Evolutionary conservation across 2,329 filamentous ascomycete species (phyloP).

Genomic region (Sporothrix humicola): DNA sequence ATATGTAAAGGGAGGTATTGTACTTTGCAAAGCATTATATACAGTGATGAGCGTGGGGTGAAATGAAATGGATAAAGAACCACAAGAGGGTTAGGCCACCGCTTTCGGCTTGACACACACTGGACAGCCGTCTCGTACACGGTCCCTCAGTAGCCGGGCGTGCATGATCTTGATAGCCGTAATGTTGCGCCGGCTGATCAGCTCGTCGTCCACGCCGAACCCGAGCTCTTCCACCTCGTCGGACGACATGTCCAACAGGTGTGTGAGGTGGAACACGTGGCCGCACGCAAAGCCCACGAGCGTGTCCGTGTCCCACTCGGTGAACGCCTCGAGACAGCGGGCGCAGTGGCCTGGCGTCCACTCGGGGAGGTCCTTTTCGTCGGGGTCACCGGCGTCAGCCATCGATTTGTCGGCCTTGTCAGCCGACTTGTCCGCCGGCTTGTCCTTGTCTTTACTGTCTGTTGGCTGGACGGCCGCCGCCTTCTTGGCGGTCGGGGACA

Average conservation of each 20-base stretch:
- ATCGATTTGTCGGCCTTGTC: neutral
- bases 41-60: neutral
- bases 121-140: constrained; percentile 69
- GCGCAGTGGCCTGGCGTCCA: constrained; percentile 64
- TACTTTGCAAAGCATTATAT: constrained; percentile 1
- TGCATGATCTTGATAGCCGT: constrained; percentile 88
- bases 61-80: neutral
- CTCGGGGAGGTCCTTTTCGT: constrained; percentile 35
- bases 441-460: constrained; percentile 17
- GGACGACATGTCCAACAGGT: constrained; percentile 64
- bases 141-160: constrained; percentile 76
- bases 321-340: constrained; percentile 61
- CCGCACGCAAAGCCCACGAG: constrained; percentile 82
- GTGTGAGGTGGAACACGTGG: constrained; percentile 78
- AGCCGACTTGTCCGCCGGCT: constrained; percentile 41
- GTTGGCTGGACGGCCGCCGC: neutral
- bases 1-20: neutral
- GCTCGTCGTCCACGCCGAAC: constrained; percentile 51
- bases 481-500: constrained; percentile 43
- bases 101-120: constrained; percentile 50
- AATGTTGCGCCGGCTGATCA: constrained; percentile 60
- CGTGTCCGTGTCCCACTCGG: constrained; percentile 69
- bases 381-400: neutral
- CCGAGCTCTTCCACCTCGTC: constrained; percentile 48
- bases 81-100: neutral